phyloP scores from a whole-genome alignment of 148 eudicot genomes.

The Salicornia ramosissima region DNA sequence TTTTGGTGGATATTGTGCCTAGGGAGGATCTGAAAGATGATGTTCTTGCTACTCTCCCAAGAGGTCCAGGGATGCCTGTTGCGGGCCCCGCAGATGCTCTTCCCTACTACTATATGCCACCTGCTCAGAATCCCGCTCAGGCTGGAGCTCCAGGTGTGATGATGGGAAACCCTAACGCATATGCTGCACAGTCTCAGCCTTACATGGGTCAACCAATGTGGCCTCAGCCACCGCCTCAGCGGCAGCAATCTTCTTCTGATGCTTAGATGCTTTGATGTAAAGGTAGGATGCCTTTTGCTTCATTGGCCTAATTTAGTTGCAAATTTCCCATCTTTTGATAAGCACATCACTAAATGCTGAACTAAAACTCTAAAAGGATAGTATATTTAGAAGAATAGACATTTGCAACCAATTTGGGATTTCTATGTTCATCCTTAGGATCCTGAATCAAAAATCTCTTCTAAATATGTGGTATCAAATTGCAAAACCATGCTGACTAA shows the following conservation, averaged over 20 bases:
- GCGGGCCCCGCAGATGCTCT: slow-evolving; percentile 53
- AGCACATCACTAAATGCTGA: slow-evolving; percentile 1
- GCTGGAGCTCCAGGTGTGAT: slow-evolving; percentile 62
- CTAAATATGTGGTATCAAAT: not conserved
- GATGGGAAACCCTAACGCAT: slow-evolving; percentile 53
- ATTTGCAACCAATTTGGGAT: not conserved
- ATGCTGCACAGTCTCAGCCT: slow-evolving; percentile 50
- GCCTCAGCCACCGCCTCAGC: slow-evolving; percentile 56
- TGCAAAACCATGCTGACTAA: not conserved
- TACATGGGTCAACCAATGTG: slow-evolving; percentile 68
- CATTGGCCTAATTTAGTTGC: not conserved
- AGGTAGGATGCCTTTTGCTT: slow-evolving; percentile 15
- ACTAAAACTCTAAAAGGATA: not conserved
- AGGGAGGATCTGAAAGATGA: slow-evolving; percentile 78
- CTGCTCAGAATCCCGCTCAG: slow-evolving; percentile 55
- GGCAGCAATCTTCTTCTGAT: slow-evolving; percentile 63
- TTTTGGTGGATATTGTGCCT: slow-evolving; percentile 71
- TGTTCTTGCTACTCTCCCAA: slow-evolving; percentile 50
- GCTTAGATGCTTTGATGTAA: slow-evolving; percentile 33
- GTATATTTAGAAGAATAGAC: not conserved
- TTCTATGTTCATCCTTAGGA: not conserved
- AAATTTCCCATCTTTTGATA: not conserved
- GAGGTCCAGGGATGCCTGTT: slow-evolving; percentile 50
- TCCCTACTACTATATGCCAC: slow-evolving; percentile 68
- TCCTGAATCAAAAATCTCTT: too few species aligned